Base-by-base conservation (phyloP, 2,329 filamentous ascomycete species). In the Cercospora sesami region DNA sequence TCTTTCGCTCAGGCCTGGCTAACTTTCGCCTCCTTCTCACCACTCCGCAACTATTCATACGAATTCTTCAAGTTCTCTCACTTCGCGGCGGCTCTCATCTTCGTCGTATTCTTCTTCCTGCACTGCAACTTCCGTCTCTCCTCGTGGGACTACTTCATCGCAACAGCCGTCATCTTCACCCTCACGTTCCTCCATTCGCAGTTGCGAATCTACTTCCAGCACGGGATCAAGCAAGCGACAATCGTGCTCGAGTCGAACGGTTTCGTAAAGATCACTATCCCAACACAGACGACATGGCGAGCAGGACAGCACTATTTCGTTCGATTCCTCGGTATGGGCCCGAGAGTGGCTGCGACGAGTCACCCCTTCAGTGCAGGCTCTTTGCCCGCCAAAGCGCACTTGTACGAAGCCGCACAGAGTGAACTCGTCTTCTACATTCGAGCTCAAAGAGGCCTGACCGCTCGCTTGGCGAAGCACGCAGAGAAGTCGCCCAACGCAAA, bases 31-130 rank as follows among this genome's bases (percentile, higher is more conserved):
- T 88, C 86, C 0, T 75, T 85, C 31, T 80, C 81, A 16, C 80
- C 77, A 18, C 81, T 88, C 53, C 86, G 86, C 4, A 83, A 84
- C 63, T 80, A 83, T 0, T 84, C 79, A 70, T 89, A 89, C 73
- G 87, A 89, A 70, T 85, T 87, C 73, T 89, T 89, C 83, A 89
- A 89, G 71, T 80, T 80, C 3, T 83, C 84, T 0, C 87, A 89
- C 72, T 82, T 85, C 68, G 66, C 86, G 21, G 81, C 82, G 3
- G 86, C 83, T 0, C 69, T 85, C 3, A 71, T 87, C 1, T 89
- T 89, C 71, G 78, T 88, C 18, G 60, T 88, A 8, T 86, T 87
- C 73, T 85, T 89, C 76, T 89, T 89, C 77, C 80, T 87, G 62
- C 87, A 89, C 76, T 88, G 86, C 74, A 83, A 86, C 74, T 84